Evolutionary conservation across 2,329 filamentous ascomycete species (phyloP), one percentile per base, ranked within the genome.

Genomic region (Colletotrichum tofieldiae): DNA sequence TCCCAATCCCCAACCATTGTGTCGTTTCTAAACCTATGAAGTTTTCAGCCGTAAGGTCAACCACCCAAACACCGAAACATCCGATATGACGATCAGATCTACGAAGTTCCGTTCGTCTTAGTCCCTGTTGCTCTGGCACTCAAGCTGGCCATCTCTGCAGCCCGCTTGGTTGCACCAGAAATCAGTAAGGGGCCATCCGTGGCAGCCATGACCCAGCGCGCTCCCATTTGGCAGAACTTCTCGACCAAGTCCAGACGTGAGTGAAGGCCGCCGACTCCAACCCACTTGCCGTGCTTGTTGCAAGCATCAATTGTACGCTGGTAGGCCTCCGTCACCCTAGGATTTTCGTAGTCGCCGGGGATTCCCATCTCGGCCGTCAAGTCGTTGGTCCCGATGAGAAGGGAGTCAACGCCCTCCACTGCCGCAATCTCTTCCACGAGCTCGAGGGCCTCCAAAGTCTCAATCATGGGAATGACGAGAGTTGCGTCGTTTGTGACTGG

Each of bases 301-400:
- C 81, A 82, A 1, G 83, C 84, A 6, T 75, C 73, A 20, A 83
- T 81, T 3, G 79, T 80, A 67, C 81, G 82, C 49, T 79, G 73
- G 8, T 82, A 78, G 0, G 80, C 75, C 7, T 81, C 74, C 14
- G 76, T 60, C 11, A 65, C 5, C 12, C 75, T 49, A 1, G 78
- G 74, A 72, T 82, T 80, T 39, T 84, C 82, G 71, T 82, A 84
- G 47, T 84, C 76, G 1, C 83, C 82, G 0, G 82, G 82, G 43
- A 84, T 84, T 0, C 84, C 84, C 77, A 86, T 79, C 52, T 86
- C 84, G 1, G 82, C 80, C 26, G 78, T 82, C 60, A 86, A 75
- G 67, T 86, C 85, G 60, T 86, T 86, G 1, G 83, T 82, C 7
- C 85, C 84, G 26, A 86, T 81, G 3, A 86, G 76, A 0, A 86